Conservation (phyloP, 2,329 filamentous ascomycete species). For the Onygenales sp. region DNA sequence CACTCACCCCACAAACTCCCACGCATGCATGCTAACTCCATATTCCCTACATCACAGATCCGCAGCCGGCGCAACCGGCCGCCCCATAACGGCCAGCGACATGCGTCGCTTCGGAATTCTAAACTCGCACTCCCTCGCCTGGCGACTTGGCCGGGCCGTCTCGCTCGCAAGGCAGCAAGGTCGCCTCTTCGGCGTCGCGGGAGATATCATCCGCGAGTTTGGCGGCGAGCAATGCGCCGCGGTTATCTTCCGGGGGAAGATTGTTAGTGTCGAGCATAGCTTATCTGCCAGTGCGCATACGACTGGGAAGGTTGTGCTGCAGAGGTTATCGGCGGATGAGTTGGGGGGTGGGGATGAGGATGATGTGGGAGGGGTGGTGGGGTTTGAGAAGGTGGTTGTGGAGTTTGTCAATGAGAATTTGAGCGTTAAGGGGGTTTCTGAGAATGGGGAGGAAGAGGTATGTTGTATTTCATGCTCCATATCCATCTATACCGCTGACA, state of each 20-base stretch:
- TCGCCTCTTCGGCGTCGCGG: slow-evolving; percentile 44
- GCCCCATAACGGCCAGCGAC: slow-evolving; percentile 27
- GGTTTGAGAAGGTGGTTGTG: slow-evolving; percentile 9
- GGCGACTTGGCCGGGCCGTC: slow-evolving; percentile 51
- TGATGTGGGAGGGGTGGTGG: slow-evolving; percentile 5
- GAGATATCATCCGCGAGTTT: slow-evolving; percentile 49
- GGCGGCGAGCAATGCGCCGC: slow-evolving; percentile 45
- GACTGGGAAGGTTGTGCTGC: slow-evolving; percentile 48
- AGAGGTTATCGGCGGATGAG: slow-evolving; percentile 34
- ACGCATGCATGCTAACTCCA: slow-evolving; percentile 7
- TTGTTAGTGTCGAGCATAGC: slow-evolving; percentile 47
- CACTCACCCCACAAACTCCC: not conserved
- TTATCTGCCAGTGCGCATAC: slow-evolving; percentile 39
- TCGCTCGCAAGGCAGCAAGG: slow-evolving; percentile 41
- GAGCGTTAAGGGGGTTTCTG: slow-evolving; percentile 32
- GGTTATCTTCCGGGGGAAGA: slow-evolving; percentile 55
- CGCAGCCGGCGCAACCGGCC: slow-evolving; percentile 30
- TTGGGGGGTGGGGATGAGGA: slow-evolving; percentile 16
- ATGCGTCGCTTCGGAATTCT: slow-evolving; percentile 27
- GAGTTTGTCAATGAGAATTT: slow-evolving; percentile 64
- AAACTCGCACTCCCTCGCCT: slow-evolving; percentile 34
- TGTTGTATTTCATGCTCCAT: not conserved
- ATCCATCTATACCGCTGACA: not conserved
- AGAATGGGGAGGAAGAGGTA: slow-evolving; percentile 6
- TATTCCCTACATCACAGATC: slow-evolving; percentile 25